phyloP scores from a whole-genome alignment of 306 rosid genomes.

The Rosa chinensis region DNA sequence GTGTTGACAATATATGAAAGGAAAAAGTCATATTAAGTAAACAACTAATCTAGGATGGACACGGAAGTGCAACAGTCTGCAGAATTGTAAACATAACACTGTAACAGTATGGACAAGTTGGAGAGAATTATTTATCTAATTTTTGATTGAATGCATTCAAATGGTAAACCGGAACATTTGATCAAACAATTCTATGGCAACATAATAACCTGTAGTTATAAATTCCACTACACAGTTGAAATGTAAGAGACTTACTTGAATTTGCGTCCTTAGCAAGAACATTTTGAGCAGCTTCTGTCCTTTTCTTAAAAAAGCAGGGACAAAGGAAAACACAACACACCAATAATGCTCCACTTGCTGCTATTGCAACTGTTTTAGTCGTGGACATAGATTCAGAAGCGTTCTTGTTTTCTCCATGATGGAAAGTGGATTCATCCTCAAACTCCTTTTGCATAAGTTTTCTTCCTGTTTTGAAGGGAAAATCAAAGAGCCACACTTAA shows the following conservation, averaged over 20 bases:
- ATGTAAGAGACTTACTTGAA: conserved; percentile 64
- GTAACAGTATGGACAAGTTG: conserved; percentile 14
- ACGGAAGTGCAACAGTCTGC: conserved; percentile 8
- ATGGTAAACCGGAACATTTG: conserved; percentile 2
- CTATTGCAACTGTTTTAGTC: conserved; percentile 36
- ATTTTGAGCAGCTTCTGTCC: conserved; percentile 44
- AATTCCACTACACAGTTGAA: background rate
- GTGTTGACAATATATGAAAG: conserved; percentile 3
- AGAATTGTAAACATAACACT: conserved; percentile 8
- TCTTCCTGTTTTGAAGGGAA: conserved; percentile 53
- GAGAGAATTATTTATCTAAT: background rate
- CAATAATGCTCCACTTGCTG: conserved; percentile 59
- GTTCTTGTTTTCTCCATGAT: conserved; percentile 3
- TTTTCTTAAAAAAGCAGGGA: conserved; percentile 69
- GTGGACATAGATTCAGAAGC: conserved; percentile 26
- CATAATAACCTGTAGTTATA: background rate
- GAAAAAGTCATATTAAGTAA: background rate
- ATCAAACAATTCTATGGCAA: background rate
- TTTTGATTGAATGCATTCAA: conserved; percentile 10
- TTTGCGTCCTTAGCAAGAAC: conserved; percentile 51
- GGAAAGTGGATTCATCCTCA: conserved; percentile 23
- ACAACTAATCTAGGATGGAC: background rate
- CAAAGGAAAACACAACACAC: conserved; percentile 69
- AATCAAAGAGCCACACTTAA: conserved; percentile 29
- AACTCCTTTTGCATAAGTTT: conserved; percentile 52